Base-by-base conservation (phyloP, 129 eudicot species). In the Lactuca sativa region DNA sequence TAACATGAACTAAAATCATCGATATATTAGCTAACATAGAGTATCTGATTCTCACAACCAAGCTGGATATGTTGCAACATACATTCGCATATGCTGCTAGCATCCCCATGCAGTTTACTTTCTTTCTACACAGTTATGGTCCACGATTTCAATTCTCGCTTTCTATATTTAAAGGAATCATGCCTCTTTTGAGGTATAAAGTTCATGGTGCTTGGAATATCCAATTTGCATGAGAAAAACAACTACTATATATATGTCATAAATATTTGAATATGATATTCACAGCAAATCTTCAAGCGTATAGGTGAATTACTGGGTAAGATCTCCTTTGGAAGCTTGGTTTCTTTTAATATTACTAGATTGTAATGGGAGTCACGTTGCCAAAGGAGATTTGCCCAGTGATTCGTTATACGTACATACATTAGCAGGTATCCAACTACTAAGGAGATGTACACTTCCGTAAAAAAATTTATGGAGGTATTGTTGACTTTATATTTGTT, bases 331-430 rank as follows among this genome's bases (percentile, higher is more conserved):
- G 13, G 62, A 33, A 57, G 62, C 31, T 30, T 57, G 37, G 40
- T 30, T 30, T 33, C 62, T 57, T 57, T 16, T 34, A 30, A 34
- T 57, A 30, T 57, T 57, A 30, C 40, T 57, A 30, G 37, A 57
- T 10, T n/a, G 37, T 57, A 57, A n/a, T 0, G 15, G 15, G 33
- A 57, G 11, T 33, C 58, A 56, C 4, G 8, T 34, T 57, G 62
- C 62, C 62, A 57, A 57, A 57, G 62, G 62, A 57, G 62, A 57
- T 57, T 57, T 57, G 62, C 62, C 62, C 33, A 57, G 62, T 37
- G 33, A 57, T 57, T 57, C 38, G 3, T 21, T 57, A 3, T 57
- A 57, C 62, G 16, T 12, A 57, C 38, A 57, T 57, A 25, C 62
- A 57, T 34, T n/a, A 30, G n/a, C n/a, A n/a, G 11, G 15, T 56